These are phyloP conservation scores for Lactarius trivialis DNA, from an alignment of 768 basidiomycete species.

Conservation along the genomic window DNA sequence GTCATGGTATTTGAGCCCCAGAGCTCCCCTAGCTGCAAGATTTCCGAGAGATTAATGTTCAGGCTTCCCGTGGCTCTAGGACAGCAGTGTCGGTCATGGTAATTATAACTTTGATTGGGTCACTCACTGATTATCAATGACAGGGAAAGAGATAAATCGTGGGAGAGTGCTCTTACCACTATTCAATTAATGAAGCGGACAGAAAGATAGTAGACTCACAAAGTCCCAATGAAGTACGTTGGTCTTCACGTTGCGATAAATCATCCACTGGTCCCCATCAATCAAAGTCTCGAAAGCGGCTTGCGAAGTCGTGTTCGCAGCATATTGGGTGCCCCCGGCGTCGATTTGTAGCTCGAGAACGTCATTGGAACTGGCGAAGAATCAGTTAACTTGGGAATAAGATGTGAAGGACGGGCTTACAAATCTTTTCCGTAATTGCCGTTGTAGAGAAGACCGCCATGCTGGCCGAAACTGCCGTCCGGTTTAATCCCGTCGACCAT, in stretches of 20 bases:
- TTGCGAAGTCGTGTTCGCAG: conserved; percentile 33
- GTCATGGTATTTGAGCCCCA: conserved; percentile 24
- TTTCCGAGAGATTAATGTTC: conserved; percentile 29
- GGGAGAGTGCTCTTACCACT: conserved; percentile 48
- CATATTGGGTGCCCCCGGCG: conserved; percentile 55
- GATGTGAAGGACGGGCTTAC: conserved; percentile 26
- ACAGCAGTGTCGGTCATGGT: neutral
- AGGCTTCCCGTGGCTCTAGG: conserved; percentile 27
- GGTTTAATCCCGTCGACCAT: conserved; percentile 54
- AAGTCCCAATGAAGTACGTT: conserved; percentile 65
- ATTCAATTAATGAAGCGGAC: neutral
- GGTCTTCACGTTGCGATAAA: conserved; percentile 51
- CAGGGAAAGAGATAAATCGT: conserved; percentile 63
- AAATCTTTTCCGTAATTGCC: conserved; percentile 62
- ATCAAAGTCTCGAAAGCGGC: conserved; percentile 50
- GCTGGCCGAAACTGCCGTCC: conserved; percentile 43
- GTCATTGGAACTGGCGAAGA: conserved; percentile 45
- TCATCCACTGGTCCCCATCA: conserved; percentile 64
- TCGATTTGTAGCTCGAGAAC: conserved; percentile 55
- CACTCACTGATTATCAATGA: conserved; percentile 40
- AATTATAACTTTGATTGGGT: neutral
- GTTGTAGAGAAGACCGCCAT: conserved; percentile 53
- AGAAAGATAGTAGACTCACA: conserved; percentile 33
- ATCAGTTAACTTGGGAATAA: neutral
- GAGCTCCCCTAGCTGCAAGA: conserved; percentile 27